Conservation (phyloP, 2,329 filamentous ascomycete genomes). For the Paraphoma sp. region DNA sequence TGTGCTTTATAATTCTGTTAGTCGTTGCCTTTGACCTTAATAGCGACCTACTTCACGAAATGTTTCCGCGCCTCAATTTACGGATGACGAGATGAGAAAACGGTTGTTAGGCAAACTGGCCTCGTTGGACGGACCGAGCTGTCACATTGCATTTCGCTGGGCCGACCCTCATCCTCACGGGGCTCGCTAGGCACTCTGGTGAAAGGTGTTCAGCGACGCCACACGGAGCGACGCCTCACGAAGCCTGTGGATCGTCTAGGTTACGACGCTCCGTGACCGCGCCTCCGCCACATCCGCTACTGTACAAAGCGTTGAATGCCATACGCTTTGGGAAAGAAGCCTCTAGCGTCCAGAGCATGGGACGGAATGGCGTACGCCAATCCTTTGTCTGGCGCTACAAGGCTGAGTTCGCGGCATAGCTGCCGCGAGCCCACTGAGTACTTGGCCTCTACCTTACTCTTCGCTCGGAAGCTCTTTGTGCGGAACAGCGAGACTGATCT, state of each 20-base stretch:
- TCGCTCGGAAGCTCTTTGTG: no score
- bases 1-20: slow-evolving; percentile 23
- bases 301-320: background rate
- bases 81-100: slow-evolving; percentile 16
- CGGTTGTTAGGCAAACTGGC: slow-evolving; percentile 16
- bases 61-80: slow-evolving; percentile 27
- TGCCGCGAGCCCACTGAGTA: background rate
- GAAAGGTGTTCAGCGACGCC: slow-evolving; percentile 19
- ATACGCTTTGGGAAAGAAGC: background rate
- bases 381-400: background rate
- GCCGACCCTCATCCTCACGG: slow-evolving; percentile 6
- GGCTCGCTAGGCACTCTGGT: slow-evolving; percentile 26
- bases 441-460: no score
- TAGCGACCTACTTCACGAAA: slow-evolving; percentile 7
- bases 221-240: slow-evolving; percentile 30
- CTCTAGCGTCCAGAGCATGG: background rate
- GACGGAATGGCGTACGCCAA: slow-evolving; percentile 2
- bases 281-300: slow-evolving; percentile 23
- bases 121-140: slow-evolving; percentile 10
- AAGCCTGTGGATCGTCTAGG: slow-evolving; percentile 11
- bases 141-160: slow-evolving; percentile 28
- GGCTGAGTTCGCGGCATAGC: background rate
- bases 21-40: slow-evolving; percentile 13
- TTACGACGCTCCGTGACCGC: slow-evolving; percentile 13
- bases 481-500: no score